phyloP scores from a whole-genome alignment of 2,329 filamentous ascomycete species.

The Calonectria pauciramosa region DNA sequence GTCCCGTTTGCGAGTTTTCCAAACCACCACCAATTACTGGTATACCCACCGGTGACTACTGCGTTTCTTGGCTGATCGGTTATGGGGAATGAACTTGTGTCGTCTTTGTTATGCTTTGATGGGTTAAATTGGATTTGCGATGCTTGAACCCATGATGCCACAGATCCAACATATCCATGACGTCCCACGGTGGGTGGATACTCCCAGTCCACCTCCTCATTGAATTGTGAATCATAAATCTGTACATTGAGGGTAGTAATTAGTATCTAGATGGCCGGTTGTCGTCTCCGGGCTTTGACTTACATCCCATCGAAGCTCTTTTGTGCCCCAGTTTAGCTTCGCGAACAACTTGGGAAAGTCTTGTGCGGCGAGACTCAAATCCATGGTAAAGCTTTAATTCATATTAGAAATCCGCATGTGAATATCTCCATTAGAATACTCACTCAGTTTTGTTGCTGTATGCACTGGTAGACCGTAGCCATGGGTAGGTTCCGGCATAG shows the following conservation, averaged over 20 bases:
- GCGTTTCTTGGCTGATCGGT: neutral
- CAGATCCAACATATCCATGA: neutral
- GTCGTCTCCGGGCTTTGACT: neutral
- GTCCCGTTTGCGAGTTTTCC: conserved; percentile 22
- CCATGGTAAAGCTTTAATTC: neutral
- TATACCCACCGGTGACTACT: neutral
- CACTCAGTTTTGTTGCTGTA: conserved; percentile 1
- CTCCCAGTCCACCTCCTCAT: neutral
- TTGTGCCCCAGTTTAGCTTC: neutral
- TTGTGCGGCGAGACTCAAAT: neutral
- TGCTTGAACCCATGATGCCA: neutral
- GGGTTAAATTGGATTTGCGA: neutral
- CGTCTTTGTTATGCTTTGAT: neutral
- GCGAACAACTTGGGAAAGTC: neutral
- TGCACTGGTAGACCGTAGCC: neutral
- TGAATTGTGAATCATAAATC: neutral
- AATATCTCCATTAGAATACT: neutral
- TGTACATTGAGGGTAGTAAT: neutral
- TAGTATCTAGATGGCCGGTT: neutral
- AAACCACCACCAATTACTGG: conserved; percentile 11
- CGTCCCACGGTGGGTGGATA: neutral
- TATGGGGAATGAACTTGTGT: neutral
- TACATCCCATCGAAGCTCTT: conserved; percentile 2
- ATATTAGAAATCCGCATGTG: neutral
- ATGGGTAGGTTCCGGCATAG: neutral